These are phyloP conservation scores for Pseudogymnoascus pannorum DNA, from an alignment of 2,329 filamentous ascomycete species.

Conservation along the genomic window DNA sequence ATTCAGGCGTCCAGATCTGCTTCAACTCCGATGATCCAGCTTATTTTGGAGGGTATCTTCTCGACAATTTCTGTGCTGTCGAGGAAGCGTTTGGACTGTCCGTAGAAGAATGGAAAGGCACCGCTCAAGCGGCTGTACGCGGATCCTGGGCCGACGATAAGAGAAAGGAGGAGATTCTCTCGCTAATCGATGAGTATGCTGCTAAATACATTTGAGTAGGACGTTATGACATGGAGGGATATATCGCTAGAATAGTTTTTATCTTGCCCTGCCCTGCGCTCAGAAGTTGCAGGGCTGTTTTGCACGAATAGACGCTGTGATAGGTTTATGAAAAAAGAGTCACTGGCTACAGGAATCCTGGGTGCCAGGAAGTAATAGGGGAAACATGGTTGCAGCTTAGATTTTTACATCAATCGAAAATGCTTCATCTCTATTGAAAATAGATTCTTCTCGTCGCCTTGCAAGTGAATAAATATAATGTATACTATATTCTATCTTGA, in stretches of 20 bases:
- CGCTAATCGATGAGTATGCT: slow-evolving; percentile 36
- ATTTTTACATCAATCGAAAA: neutral
- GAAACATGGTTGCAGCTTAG: neutral
- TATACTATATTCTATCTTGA: neutral
- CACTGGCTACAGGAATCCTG: neutral
- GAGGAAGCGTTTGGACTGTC: slow-evolving; percentile 62
- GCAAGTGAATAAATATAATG: neutral
- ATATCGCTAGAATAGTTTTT: neutral
- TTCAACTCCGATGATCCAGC: slow-evolving; percentile 44
- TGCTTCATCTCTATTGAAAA: neutral
- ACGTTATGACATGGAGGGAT: slow-evolving; percentile 1
- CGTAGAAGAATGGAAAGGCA: slow-evolving; percentile 57
- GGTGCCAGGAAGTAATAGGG: neutral
- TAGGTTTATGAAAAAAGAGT: neutral
- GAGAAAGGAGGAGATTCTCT: slow-evolving; percentile 53
- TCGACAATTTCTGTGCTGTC: slow-evolving; percentile 69
- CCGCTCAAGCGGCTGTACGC: slow-evolving; percentile 54
- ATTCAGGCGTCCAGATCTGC: slow-evolving; percentile 39
- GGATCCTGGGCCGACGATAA: slow-evolving; percentile 62
- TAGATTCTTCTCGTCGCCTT: neutral
- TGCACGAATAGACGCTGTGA: neutral
- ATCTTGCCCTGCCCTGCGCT: neutral
- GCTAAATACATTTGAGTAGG: slow-evolving; percentile 17
- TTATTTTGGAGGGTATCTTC: slow-evolving; percentile 64
- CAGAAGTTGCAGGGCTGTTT: neutral